Conservation (phyloP, 2,329 filamentous ascomycete species). For the Diaporthe sp. region DNA sequence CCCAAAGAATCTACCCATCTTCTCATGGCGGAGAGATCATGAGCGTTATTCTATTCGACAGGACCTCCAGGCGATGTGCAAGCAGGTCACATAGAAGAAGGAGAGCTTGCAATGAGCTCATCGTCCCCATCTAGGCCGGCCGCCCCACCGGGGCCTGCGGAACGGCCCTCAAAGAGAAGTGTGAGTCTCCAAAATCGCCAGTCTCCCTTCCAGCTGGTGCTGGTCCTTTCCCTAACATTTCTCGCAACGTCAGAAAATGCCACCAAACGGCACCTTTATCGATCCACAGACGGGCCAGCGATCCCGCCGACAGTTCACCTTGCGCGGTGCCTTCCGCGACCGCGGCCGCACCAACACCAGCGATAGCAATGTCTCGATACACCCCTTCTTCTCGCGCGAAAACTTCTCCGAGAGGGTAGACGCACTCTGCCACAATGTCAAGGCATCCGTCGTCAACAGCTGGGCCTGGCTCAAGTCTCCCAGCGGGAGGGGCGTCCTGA, state of each 20-base stretch:
- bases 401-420: constrained; percentile 53
- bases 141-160: constrained; percentile 57
- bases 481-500: constrained; percentile 84
- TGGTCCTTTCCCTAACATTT: not conserved
- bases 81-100: constrained; percentile 34
- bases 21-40: constrained; percentile 33
- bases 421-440: constrained; percentile 55
- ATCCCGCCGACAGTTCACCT: constrained; percentile 82
- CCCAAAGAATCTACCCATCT: not conserved
- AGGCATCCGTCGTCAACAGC: constrained; percentile 54
- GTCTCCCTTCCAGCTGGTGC: not conserved
- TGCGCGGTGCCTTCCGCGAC: constrained; percentile 68
- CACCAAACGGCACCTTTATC: constrained; percentile 88
- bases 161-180: constrained; percentile 61
- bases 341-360: constrained; percentile 43
- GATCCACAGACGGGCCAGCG: constrained; percentile 89
- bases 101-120: constrained; percentile 52
- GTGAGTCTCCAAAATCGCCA: constrained; percentile 51
- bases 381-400: constrained; percentile 53
- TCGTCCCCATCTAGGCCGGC: constrained; percentile 47
- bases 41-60: constrained; percentile 10
- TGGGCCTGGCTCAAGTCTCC: constrained; percentile 78
- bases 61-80: constrained; percentile 31
- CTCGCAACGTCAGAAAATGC: constrained; percentile 71
- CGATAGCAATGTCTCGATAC: constrained; percentile 52